Evolutionary conservation across 257 asterid species (phyloP).

Genomic region (Avicennia marina): DNA sequence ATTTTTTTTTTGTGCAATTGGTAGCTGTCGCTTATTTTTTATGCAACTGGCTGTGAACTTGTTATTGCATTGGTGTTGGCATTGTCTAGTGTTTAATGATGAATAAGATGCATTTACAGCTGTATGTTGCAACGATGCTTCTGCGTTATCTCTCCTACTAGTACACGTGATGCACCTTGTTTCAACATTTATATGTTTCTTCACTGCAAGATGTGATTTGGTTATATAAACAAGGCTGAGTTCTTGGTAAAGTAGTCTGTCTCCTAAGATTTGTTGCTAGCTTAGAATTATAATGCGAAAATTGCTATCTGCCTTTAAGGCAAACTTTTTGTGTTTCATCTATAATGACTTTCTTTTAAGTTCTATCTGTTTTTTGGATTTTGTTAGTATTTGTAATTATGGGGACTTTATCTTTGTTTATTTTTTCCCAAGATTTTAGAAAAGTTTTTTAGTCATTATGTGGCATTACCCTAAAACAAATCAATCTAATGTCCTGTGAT

Average conservation of each 20-base stretch:
- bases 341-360: too few relatives aligned
- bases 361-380: too few relatives aligned
- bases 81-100: background rate
- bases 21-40: too few relatives aligned
- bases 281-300: too few relatives aligned
- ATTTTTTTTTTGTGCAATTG: too few relatives aligned
- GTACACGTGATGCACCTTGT: background rate
- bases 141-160: conserved; percentile 5
- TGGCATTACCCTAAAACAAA: conserved; percentile 1
- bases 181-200: background rate
- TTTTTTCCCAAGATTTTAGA: background rate
- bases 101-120: conserved; percentile 2
- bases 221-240: background rate
- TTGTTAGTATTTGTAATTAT: too few relatives aligned
- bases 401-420: too few relatives aligned
- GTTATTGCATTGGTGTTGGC: background rate
- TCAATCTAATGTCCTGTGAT: conserved; percentile 15
- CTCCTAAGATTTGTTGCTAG: too few relatives aligned
- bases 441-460: background rate
- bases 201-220: conserved; percentile 11
- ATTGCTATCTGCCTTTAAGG: too few relatives aligned
- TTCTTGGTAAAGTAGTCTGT: background rate
- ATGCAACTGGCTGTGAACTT: conserved; percentile 4
- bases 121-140: background rate
- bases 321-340: too few relatives aligned